These are phyloP conservation scores for Hypoxylon sp. DNA, from an alignment of 2,329 filamentous ascomycete species.

Conservation along the genomic window DNA sequence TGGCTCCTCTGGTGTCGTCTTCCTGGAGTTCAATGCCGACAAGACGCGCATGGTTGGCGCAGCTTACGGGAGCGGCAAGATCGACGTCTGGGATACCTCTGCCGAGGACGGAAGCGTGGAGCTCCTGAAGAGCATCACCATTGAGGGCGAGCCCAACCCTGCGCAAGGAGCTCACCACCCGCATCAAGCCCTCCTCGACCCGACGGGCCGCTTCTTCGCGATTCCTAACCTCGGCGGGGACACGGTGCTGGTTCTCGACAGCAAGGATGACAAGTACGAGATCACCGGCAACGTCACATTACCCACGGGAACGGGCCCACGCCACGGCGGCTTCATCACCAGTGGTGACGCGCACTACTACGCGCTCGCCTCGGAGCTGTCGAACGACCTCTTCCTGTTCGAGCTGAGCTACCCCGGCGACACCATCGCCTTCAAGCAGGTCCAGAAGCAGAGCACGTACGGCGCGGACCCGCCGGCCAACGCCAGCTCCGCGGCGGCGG, in stretches of 20 bases:
- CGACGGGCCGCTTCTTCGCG: conserved; percentile 62
- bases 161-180: conserved; percentile 54
- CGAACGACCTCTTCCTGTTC: conserved; percentile 60
- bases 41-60: conserved; percentile 60
- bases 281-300: conserved; percentile 54
- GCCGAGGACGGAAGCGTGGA: conserved; percentile 52
- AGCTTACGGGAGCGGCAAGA: conserved; percentile 56
- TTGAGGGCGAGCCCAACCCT: conserved; percentile 50
- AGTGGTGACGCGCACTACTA: conserved; percentile 57
- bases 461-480: conserved; percentile 54
- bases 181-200: conserved; percentile 63
- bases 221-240: conserved; percentile 65
- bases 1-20: conserved; percentile 60
- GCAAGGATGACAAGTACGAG: conserved; percentile 56
- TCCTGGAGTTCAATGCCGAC: conserved; percentile 61
- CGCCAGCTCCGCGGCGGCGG: conserved; percentile 57
- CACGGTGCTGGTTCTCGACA: conserved; percentile 61
- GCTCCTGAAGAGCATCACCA: conserved; percentile 55
- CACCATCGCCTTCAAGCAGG: conserved; percentile 53
- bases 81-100: conserved; percentile 62
- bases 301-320: conserved; percentile 60
- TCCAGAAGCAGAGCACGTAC: conserved; percentile 58
- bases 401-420: conserved; percentile 55
- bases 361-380: conserved; percentile 61
- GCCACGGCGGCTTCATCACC: conserved; percentile 63